phyloP scores from a whole-genome alignment of 1,139 yeast genomes.

The Geotrichum siamense region DNA sequence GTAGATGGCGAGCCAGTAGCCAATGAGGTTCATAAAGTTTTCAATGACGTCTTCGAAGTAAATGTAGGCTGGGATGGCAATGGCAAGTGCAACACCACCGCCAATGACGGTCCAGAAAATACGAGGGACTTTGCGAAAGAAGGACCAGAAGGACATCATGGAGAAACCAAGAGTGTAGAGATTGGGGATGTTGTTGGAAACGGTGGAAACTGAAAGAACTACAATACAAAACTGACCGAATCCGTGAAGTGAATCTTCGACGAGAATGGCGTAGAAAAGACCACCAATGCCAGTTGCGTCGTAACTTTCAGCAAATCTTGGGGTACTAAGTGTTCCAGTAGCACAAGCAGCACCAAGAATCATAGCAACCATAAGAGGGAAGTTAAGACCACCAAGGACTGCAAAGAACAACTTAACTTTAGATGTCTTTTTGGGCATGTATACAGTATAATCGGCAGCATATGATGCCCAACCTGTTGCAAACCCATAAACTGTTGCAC shows the following conservation, averaged over 20 bases:
- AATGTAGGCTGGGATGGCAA: slow-evolving; percentile 82
- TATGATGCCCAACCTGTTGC: slow-evolving; percentile 95
- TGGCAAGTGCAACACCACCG: slow-evolving; percentile 69
- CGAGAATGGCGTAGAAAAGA: slow-evolving; percentile 67
- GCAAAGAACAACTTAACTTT: slow-evolving; percentile 53
- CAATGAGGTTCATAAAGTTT: slow-evolving; percentile 83
- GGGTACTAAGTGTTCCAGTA: slow-evolving; percentile 45
- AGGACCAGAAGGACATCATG: slow-evolving; percentile 76
- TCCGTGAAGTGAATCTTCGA: slow-evolving; percentile 70
- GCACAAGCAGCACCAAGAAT: slow-evolving; percentile 84
- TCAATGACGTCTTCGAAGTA: slow-evolving; percentile 64
- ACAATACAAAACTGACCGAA: slow-evolving; percentile 90
- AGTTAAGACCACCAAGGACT: slow-evolving; percentile 53
- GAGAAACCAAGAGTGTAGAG: slow-evolving; percentile 83
- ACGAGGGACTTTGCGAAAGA: slow-evolving; percentile 68
- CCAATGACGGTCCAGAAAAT: slow-evolving; percentile 73
- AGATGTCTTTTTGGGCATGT: slow-evolving; percentile 61
- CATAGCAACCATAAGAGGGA: slow-evolving; percentile 67
- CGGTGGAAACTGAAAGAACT: slow-evolving; percentile 69
- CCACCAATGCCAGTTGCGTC: slow-evolving; percentile 65
- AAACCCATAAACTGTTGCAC: slow-evolving; percentile 79
- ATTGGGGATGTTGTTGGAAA: slow-evolving; percentile 87
- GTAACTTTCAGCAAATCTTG: slow-evolving; percentile 48
- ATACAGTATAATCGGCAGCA: slow-evolving; percentile 88
- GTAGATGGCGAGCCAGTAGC: slow-evolving; percentile 87